Evolutionary conservation across 495 filamentous ascomycete genomes (phyloP).

Genomic region (Recurvomyces mirabilis): DNA sequence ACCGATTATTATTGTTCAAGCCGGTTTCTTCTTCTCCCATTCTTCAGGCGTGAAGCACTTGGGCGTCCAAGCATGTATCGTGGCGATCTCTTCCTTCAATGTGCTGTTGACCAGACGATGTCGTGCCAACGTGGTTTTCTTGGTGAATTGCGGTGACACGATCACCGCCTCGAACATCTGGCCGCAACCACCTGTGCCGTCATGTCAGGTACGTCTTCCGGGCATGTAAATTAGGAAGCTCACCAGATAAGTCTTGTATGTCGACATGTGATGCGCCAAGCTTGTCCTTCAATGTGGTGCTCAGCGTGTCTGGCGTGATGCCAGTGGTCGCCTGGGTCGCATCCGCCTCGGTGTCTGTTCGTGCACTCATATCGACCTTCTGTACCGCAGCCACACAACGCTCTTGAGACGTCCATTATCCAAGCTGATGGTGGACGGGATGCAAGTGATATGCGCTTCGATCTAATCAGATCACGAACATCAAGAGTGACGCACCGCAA

Average conservation of each 20-base stretch:
- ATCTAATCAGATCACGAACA: no score
- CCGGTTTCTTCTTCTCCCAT: slow-evolving; percentile 59
- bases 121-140: slow-evolving; percentile 76
- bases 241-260: slow-evolving; percentile 89
- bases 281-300: slow-evolving; percentile 54
- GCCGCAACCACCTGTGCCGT: slow-evolving; percentile 74
- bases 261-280: slow-evolving; percentile 78
- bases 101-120: slow-evolving; percentile 82
- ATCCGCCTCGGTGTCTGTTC: slow-evolving; percentile 38
- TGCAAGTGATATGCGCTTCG: no score
- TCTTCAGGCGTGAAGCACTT: slow-evolving; percentile 94
- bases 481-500: no score
- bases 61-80: slow-evolving; percentile 96
- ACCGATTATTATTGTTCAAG: no score
- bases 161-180: slow-evolving; percentile 89
- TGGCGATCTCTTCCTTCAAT: slow-evolving; percentile 83
- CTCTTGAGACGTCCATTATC: no score
- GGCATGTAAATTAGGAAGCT: neutral
- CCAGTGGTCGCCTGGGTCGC: slow-evolving; percentile 35
- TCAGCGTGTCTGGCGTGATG: slow-evolving; percentile 60
- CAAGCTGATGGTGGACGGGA: no score
- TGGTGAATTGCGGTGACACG: slow-evolving; percentile 75
- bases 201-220: neutral
- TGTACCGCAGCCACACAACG: no score
- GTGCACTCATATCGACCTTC: slow-evolving; percentile 22